Base-by-base conservation (phyloP, 345 rosid genomes). In the Bruguiera parviflora region DNA sequence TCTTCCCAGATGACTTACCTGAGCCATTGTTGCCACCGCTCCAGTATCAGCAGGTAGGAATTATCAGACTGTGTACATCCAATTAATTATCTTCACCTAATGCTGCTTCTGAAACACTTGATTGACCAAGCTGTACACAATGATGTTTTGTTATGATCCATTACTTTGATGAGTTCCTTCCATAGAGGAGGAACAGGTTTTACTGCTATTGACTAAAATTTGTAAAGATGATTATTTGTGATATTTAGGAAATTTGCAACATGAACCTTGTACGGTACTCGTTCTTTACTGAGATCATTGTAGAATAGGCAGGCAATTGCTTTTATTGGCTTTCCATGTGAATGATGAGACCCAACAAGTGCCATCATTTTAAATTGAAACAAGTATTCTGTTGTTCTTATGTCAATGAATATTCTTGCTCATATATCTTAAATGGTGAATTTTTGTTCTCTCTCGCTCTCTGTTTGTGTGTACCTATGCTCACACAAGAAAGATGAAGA, bases 11-110 rank as follows among this genome's bases (percentile, higher is more conserved):
- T 49, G 83, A 84, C 70, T 68, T 92, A 52, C 96, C 96, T 4
- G 86, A 82, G 74, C 88, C 95, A 31, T 6, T 83, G 76, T 78
- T 92, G 75, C 96, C 98, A 22, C 96, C 98, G 63, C 33, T 92
- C 71, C 92, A 92, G 60, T 92, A 88, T 71, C 95, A 91, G 57
- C 77, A 89, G 85, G 95, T 79, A 59, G 60, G 55, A 61, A 21
- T 49, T 21, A 16, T 22, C 22, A 53, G 53, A 31, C 61, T n/a
- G 51, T 53, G 20, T 32, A 37, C 35, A 33, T 52, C 19, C 53
- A 33, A 56, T 16, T 19, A 52, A 52, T 39, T n/a, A 24, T 61
- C 20, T 33, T 51, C 59, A 9, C 22, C 46, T 22, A 69, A 69
- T 27, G 5, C 62, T 61, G 55, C 24, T 21, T 1, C 52, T 60